A percentile compares a stretch with the other conserved stretches of the same genome.
Evolutionary conservation across 179 eudicot species (phyloP).

Genomic region (Silene coronaria): DNA sequence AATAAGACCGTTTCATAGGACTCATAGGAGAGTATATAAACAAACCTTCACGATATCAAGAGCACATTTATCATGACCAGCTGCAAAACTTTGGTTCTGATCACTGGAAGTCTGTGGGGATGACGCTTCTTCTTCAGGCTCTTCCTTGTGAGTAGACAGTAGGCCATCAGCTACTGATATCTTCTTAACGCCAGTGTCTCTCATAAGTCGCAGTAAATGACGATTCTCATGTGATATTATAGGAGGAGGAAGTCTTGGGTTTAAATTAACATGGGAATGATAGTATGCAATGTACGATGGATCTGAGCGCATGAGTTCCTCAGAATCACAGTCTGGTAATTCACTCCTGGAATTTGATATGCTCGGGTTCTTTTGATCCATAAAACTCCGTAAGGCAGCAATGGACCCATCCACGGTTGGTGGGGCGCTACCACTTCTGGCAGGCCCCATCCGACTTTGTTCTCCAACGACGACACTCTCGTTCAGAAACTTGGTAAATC

Average conservation of each 20-base stretch:
- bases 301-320: slow-evolving; percentile 48
- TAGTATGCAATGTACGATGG: slow-evolving; percentile 50
- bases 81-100: slow-evolving; percentile 19
- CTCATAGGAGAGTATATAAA: not conserved
- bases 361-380: slow-evolving; percentile 28
- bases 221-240: slow-evolving; percentile 44
- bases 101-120: slow-evolving; percentile 23
- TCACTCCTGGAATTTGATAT: slow-evolving; percentile 24
- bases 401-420: slow-evolving; percentile 39
- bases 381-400: slow-evolving; percentile 28
- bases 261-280: slow-evolving; percentile 52
- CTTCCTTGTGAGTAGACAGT: slow-evolving; percentile 55
- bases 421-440: slow-evolving; percentile 49
- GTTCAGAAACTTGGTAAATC: slow-evolving; percentile 12
- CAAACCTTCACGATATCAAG: slow-evolving; percentile 40
- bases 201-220: slow-evolving; percentile 28
- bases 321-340: slow-evolving; percentile 29
- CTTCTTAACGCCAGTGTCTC: slow-evolving; percentile 23
- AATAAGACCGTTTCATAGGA: not conserved
- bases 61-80: slow-evolving; percentile 26
- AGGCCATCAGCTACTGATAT: slow-evolving; percentile 27
- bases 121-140: slow-evolving; percentile 44
- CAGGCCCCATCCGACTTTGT: slow-evolving; percentile 23
- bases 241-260: slow-evolving; percentile 73
- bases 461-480: slow-evolving; percentile 18